Evolutionary conservation across 306 rosid genomes (phyloP).

Genomic region (Coriaria nepalensis): DNA sequence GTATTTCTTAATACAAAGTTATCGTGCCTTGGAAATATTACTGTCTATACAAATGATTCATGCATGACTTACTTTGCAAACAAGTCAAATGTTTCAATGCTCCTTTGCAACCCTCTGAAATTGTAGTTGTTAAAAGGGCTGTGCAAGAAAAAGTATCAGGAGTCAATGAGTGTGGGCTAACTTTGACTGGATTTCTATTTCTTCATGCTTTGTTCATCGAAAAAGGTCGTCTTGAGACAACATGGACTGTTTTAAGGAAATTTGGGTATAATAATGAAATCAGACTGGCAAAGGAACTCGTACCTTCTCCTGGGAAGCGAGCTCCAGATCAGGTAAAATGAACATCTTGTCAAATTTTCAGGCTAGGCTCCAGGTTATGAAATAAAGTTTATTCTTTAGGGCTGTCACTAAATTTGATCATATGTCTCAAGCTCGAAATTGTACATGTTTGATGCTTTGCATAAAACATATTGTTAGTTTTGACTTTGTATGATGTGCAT

Average conservation of each 20-base stretch:
- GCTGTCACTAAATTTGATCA: no score
- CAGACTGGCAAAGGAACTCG: slow-evolving; percentile 66
- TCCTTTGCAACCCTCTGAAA: slow-evolving; percentile 92
- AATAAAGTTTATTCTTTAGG: no score
- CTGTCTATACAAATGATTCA: background rate
- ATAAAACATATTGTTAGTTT: no score
- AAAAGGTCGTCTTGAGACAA: slow-evolving; percentile 94
- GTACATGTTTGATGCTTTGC: no score
- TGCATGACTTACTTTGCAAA: slow-evolving; percentile 6
- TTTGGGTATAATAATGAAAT: slow-evolving; percentile 93
- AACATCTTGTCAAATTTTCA: no score
- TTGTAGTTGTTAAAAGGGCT: slow-evolving; percentile 78
- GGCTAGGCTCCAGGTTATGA: no score
- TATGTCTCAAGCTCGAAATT: no score
- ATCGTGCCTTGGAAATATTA: background rate
- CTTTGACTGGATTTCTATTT: slow-evolving; percentile 92
- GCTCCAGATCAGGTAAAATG: slow-evolving; percentile 72
- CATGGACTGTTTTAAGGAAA: slow-evolving; percentile 95
- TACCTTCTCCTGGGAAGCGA: slow-evolving; percentile 50
- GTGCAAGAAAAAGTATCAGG: slow-evolving; percentile 86
- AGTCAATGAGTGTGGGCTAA: slow-evolving; percentile 92
- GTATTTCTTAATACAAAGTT: no score
- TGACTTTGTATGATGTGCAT: no score
- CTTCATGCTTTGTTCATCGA: slow-evolving; percentile 95
- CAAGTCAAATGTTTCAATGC: slow-evolving; percentile 99